Evolutionary conservation across 2,329 filamentous ascomycete species (phyloP), one percentile per base, ranked within the genome.

Genomic region (Zymoseptoria crescenta): DNA sequence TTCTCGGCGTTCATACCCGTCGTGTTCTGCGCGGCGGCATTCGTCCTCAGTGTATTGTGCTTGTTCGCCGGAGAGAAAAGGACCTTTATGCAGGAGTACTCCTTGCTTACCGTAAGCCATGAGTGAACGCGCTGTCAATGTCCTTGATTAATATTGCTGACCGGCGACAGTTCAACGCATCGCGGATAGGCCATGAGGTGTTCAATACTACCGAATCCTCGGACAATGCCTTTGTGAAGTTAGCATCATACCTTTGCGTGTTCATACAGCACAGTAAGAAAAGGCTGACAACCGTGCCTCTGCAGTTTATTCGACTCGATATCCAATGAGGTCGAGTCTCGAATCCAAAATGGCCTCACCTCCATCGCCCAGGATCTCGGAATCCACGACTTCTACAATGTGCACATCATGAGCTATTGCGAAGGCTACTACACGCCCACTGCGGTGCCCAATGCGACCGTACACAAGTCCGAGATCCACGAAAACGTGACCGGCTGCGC

Each of bases 381-480:
- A 45, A 75, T 86, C 41, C 76, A 82, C 49, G 80, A 86, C 70
- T 87, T 82, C 72, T 87, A 87, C 74, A 80, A 78, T 20, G 76
- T 81, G 16, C 83, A 87, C 69, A 67, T 86, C 57, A 79, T 86
- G 72, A 77, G 82, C 69, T 83, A 81, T 73, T 87, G 85, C 73
- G 76, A 74, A 60, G 79, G 79, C 57, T 74, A 74, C 64, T 80
- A 78, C 71, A 73, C 70, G 1, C 77, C 78, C 16, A 58, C 59
- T 7, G 67, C 76, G n/a, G 62, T 75, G 5, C 65, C 76, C 13
- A 80, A 80, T 64, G 72, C 72, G 1, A 78, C 76, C 2, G 61
- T 78, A 53, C 56, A 61, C 0, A 64, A 69, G 2, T 68, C 68
- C 7, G 70, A 75, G 10, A 79, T 81, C 53, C 66, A 69, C 45